These are phyloP conservation scores for Suillus plorans DNA, from an alignment of 768 basidiomycete species.

Conservation along the genomic window DNA sequence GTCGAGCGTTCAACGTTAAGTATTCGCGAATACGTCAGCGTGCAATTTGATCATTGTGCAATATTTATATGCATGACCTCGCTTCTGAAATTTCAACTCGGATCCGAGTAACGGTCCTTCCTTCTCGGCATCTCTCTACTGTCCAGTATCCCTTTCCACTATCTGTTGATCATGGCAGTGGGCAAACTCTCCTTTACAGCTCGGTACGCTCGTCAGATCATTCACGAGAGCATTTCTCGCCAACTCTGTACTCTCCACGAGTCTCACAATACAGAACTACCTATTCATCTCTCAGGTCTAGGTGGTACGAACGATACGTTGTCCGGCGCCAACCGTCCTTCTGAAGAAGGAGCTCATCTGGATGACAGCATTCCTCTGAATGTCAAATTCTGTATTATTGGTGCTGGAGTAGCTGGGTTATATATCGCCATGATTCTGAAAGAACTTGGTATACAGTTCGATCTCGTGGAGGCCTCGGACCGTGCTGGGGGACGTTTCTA, in stretches of 20 bases:
- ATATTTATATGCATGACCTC: not conserved
- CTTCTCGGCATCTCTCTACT: not conserved
- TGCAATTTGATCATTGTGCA: too few species aligned
- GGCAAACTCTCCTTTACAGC: not conserved
- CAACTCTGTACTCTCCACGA: not conserved
- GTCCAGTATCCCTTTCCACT: not conserved
- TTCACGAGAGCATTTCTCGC: not conserved
- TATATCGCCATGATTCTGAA: conserved; percentile 23
- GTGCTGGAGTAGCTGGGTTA: conserved; percentile 18
- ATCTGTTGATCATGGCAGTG: not conserved
- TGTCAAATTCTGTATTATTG: conserved; percentile 14
- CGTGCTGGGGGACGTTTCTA: conserved; percentile 21
- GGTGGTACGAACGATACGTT: not conserved
- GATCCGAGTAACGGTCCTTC: not conserved
- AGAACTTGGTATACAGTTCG: conserved; percentile 17
- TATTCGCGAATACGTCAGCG: too few species aligned
- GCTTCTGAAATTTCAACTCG: not conserved
- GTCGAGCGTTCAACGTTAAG: too few species aligned
- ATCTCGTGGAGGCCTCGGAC: conserved; percentile 18
- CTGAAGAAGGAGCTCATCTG: not conserved
- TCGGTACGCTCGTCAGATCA: not conserved
- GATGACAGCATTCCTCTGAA: not conserved
- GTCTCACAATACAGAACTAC: not conserved
- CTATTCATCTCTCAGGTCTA: not conserved
- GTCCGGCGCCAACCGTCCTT: not conserved